Base-by-base conservation (phyloP, 108 stramenopile genomes). In the Stephanodiscus triporus region DNA sequence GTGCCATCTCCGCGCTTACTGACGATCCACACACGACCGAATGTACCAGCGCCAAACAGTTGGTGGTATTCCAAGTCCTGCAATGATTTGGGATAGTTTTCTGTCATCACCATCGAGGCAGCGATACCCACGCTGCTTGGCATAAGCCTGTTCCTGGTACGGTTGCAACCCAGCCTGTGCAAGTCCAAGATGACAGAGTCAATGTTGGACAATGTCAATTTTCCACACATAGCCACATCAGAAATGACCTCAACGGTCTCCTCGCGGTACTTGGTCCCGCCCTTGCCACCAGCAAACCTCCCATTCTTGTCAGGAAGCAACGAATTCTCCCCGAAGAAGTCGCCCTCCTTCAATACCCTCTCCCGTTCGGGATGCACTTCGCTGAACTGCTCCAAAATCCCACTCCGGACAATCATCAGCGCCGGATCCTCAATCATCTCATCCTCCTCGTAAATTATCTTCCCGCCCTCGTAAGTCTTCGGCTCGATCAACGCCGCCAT, bases 1-100 rank as follows among this genome's bases (percentile, higher is more conserved):
- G 53, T 68, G 0, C 70, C 82, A 19, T 60, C 63, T 8, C 47
- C 40, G 16, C 43, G 43, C 13, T 40, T 23, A 14, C 73, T 76
- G 64, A 88, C 91, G 42, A 92, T 84, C 84, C 90, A 90, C 11
- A 95, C 94, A 16, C 88, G 81, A 8, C 94, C 94, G 61, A 95
- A 95, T 9, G 94, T 95, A 9, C 94, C 94, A 10, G 89, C 87
- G 37, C 94, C 94, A 23, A 95, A 84, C 16, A 87, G 48, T 20
- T 80, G 67, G 63, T 89, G 87, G 36, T 79, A 85, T 66, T 85
- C 78, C 27, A 89, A 75, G 37, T 79, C 79, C 22, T 50, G 29
- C 40, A 76, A 89, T 70, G 90, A 82, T 68, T 97, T 93, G 9
- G 97, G 82, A 64, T 89, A 83, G 16, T 83, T 64, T 34, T 90